Evolutionary conservation across 2,329 filamentous ascomycete species (phyloP), one percentile per base, ranked within the genome.

Genomic region (Apiospora pterosperma): DNA sequence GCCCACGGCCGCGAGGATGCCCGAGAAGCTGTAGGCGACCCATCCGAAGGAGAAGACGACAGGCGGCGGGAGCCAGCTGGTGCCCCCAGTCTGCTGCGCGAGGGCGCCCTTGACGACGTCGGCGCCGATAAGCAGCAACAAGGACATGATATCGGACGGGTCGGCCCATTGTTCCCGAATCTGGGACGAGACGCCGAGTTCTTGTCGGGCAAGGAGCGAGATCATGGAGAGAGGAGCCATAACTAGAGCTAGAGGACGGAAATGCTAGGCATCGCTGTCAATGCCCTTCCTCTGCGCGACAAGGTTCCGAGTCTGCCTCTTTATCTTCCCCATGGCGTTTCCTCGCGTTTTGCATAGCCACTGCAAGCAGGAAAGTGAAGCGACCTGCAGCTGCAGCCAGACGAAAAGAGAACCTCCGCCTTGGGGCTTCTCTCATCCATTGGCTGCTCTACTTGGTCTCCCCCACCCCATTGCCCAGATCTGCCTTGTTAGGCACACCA

Each of bases 91-190:
- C 16, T 34, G 28, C 16, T 59, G 52, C 1, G 52, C 52, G 28
- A 59, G 28, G 1, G 52, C 52, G 5, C 34, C 34, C 16, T 59
- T 34, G 11, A 61, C 63, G 28, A 64, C 61, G 42, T 69, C 66
- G 36, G 66, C 64, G 25, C 67, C 66, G 25, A 69, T 52, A 6
- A 70, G 61, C 23, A 70, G 64, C 12, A 70, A 65, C 31, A 70
- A 58, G 41, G 59, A 65, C 19, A 70, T 61, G 38, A 70, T 68
- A 48, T 70, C 69, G 16, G 63, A 11, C 21, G 68, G 66, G 21
- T 66, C 69, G n/a, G 19, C 31, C 66, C 67, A 69, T 62, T 70
- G 68, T 10, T 44, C 28, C 42, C 23, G 48, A 21, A 64, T 36
- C 2, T 62, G 25, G 25, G 42, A 48, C 3, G 42, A 48, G 21